phyloP scores from a whole-genome alignment of 139 green algal species.

The Tetradesmus lagerheimii region DNA sequence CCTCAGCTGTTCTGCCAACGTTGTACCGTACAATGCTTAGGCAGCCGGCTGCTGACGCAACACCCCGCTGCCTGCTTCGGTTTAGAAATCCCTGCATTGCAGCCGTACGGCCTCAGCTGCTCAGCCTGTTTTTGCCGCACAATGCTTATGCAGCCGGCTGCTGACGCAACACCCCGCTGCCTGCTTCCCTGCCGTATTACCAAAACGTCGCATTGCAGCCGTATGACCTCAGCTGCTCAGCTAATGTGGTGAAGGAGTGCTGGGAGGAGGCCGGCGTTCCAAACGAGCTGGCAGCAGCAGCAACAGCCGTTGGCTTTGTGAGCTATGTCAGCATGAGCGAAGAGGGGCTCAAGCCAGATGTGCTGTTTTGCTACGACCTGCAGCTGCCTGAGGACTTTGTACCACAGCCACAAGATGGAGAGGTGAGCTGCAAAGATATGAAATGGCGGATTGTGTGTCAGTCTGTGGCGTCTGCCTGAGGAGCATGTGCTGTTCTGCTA shows the following conservation, averaged over 20 bases:
- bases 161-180: too few relatives aligned
- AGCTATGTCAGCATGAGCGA: constrained; percentile 67
- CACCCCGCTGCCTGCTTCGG: too few relatives aligned
- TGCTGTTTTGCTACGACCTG: constrained; percentile 95
- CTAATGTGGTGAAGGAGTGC: constrained; percentile 97
- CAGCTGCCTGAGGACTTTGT: constrained; percentile 89
- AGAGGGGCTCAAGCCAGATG: constrained; percentile 88
- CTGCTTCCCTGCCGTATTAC: too few relatives aligned
- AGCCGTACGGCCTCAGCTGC: not conserved
- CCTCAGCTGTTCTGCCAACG: too few relatives aligned
- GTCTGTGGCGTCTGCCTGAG: constrained; percentile 55
- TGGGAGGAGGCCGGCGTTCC: constrained; percentile 94
- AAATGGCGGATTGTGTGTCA: too few relatives aligned
- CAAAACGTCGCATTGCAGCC: constrained; percentile 63
- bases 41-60: too few relatives aligned
- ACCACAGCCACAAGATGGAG: constrained; percentile 74
- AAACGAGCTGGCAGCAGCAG: constrained; percentile 67
- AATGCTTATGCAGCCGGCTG: not conserved
- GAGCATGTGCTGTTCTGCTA: constrained; percentile 88
- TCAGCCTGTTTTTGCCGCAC: too few relatives aligned
- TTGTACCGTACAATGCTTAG: too few relatives aligned
- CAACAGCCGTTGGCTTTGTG: constrained; percentile 63
- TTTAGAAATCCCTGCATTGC: not conserved
- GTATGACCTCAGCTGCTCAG: constrained; percentile 71
- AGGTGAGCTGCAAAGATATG: constrained; percentile 49